A percentile compares a stretch with the other conserved stretches of the same genome.
Conservation (phyloP, 73 alveolate species). For the Tetrahymena malaccensis region DNA sequence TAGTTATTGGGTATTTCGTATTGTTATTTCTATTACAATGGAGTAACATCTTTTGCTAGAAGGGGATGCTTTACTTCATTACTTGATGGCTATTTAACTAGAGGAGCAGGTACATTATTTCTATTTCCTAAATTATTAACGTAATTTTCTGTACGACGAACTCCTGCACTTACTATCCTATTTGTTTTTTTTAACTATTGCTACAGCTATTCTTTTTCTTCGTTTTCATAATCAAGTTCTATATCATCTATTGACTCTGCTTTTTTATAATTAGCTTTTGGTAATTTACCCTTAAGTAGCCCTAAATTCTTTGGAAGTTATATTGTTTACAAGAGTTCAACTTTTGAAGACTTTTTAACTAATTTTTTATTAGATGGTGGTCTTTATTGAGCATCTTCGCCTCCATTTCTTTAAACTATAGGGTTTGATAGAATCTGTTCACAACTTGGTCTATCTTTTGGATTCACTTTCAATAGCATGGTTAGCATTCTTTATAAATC, state of each 20-base stretch:
- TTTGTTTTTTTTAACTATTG: background rate
- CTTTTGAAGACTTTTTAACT: background rate
- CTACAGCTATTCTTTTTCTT: background rate
- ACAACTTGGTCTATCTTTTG: background rate
- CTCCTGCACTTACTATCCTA: background rate
- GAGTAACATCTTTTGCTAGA: background rate
- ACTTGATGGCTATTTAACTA: background rate
- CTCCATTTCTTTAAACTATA: background rate
- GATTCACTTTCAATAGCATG: background rate
- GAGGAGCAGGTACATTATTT: background rate
- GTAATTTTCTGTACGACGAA: background rate
- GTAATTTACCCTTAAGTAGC: slow-evolving; percentile 6
- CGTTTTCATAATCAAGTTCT: background rate
- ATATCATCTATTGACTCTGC: background rate
- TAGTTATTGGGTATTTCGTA: background rate
- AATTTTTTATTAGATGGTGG: background rate
- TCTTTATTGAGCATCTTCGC: background rate
- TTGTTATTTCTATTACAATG: background rate
- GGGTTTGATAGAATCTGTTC: background rate
- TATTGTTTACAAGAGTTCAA: slow-evolving; percentile 5
- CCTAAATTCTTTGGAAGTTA: slow-evolving; percentile 20
- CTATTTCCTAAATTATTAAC: background rate
- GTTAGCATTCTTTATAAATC: background rate
- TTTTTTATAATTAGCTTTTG: slow-evolving; percentile 14
- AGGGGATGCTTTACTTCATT: background rate